Evolutionary conservation across 225 moss, liverwort and hornwort genomes (phyloP), one percentile per base, ranked within the genome.

Genomic region (Polytrichum commune): DNA sequence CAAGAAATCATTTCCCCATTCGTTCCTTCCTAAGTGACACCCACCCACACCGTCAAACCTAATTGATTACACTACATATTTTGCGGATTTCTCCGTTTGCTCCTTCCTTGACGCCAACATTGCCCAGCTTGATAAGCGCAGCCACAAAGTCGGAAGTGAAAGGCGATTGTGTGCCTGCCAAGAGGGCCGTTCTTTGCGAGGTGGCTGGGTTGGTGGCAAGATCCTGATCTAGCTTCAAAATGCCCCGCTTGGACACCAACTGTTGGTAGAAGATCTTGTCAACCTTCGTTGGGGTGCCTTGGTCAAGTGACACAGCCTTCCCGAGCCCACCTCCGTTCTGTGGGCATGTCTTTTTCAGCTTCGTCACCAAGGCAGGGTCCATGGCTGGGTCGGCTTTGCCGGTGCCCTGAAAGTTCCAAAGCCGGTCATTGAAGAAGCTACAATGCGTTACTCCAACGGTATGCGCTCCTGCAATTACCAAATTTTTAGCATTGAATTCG

Each of bases 391-490:
- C 77, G 0, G 81, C 62, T n/a, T 27, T 69, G 7, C 81, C 77
- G 0, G 77, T 77, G 7, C 77, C 77, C 22, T 71, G 5, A 74
- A 63, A 75, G 54, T 24, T 54, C 27, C 46, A 33, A 2, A 62
- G 60, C 5, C 60, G 32, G 0, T 38, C 61, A 3, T 7, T 56
- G n/a, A 30, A 70, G 60, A 70, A 60, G 65, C 64, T 30, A 72
- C 86, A 83, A 71, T 83, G 86, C 22, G 86, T 83, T 68, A 86
- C 28, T 27, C 86, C 83, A 54, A 83, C 86, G 6, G 83, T 86
- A 62, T 86, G 83, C 5, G 83, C 86, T 30, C 83, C 83, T 86
- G 75, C 69, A 62, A 69, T 33, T 7, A 33, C 33, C 33, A 33
- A 7, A 1, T 33, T 7, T 1, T 33, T 7, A 8, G 8, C 7